Conservation (phyloP, 2,329 filamentous ascomycete species). For the Fusarium sororula region DNA sequence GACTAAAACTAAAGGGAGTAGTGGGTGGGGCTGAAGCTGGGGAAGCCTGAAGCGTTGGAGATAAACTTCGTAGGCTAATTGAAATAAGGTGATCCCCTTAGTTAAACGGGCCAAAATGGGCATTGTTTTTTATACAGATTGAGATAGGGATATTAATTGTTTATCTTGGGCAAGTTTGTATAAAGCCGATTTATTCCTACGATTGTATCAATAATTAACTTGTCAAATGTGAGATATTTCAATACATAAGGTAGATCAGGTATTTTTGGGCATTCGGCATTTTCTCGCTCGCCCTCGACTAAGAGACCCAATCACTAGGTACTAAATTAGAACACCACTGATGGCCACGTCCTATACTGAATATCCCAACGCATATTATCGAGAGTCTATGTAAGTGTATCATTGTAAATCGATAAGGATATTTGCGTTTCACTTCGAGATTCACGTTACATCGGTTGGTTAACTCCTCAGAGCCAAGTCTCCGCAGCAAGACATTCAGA, state of each 20-base stretch:
- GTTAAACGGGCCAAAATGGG: not conserved
- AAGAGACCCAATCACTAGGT: not conserved
- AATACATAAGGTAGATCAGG: not conserved
- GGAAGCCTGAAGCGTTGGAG: slow-evolving; percentile 5
- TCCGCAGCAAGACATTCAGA: not conserved
- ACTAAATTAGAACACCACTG: not conserved
- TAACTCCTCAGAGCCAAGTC: not conserved
- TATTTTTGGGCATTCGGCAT: not conserved
- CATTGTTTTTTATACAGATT: not conserved
- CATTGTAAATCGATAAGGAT: not conserved
- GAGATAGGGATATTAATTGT: not conserved
- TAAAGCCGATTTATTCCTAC: not conserved
- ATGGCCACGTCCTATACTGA: not conserved
- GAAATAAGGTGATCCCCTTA: not conserved
- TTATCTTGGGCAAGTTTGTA: not conserved
- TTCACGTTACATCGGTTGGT: not conserved
- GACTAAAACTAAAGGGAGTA: slow-evolving; percentile 1
- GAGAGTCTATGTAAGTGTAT: not conserved
- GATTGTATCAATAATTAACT: not conserved
- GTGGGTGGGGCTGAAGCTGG: slow-evolving; percentile 3
- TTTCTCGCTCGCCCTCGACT: not conserved
- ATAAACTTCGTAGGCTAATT: not conserved
- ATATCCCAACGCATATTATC: not conserved
- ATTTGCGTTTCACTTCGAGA: not conserved
- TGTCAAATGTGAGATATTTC: not conserved